These are phyloP conservation scores for Globisporangium sylvaticum DNA, from an alignment of 352 stramenopile genomes.

Conservation along the genomic window DNA sequence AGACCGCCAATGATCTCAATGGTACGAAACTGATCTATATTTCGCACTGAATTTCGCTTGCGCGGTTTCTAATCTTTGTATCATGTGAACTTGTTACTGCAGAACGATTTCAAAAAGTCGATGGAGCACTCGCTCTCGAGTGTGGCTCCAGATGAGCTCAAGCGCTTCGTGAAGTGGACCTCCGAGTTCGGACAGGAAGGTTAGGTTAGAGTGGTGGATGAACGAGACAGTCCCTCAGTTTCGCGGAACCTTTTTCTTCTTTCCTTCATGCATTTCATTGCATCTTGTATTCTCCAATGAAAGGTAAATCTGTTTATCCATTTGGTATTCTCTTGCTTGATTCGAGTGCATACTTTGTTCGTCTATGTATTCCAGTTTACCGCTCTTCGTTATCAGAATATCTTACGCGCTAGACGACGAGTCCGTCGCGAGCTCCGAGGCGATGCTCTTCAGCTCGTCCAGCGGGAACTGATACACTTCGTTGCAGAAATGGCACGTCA, in stretches of 20 bases:
- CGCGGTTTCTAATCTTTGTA: slow-evolving; percentile 6
- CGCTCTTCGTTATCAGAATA: background rate
- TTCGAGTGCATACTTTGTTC: background rate
- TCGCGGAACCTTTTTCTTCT: background rate
- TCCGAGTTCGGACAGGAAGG: slow-evolving; percentile 99
- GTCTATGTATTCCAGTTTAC: slow-evolving; percentile 3
- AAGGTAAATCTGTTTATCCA: background rate
- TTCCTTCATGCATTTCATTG: slow-evolving; percentile 5
- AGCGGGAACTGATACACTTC: slow-evolving; percentile 64
- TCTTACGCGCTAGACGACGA: background rate
- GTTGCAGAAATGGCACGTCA: slow-evolving; percentile 87
- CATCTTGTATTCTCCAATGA: slow-evolving; percentile 11
- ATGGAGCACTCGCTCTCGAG: slow-evolving; percentile 93
- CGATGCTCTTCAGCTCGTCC: slow-evolving; percentile 36
- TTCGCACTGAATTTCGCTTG: background rate
- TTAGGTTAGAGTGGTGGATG: slow-evolving; percentile 64
- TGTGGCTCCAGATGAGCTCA: slow-evolving; percentile 96
- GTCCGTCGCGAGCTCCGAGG: slow-evolving; percentile 1
- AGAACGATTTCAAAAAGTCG: slow-evolving; percentile 95
- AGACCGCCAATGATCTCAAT: slow-evolving; percentile 84
- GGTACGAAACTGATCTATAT: slow-evolving; percentile 35
- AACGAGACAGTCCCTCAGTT: background rate
- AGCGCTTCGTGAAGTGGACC: slow-evolving; percentile 98
- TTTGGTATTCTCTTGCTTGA: background rate
- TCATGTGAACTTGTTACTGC: background rate